These are phyloP conservation scores for Tuber magnatum DNA, from an alignment of 495 filamentous ascomycete genomes.

Conservation along the genomic window DNA sequence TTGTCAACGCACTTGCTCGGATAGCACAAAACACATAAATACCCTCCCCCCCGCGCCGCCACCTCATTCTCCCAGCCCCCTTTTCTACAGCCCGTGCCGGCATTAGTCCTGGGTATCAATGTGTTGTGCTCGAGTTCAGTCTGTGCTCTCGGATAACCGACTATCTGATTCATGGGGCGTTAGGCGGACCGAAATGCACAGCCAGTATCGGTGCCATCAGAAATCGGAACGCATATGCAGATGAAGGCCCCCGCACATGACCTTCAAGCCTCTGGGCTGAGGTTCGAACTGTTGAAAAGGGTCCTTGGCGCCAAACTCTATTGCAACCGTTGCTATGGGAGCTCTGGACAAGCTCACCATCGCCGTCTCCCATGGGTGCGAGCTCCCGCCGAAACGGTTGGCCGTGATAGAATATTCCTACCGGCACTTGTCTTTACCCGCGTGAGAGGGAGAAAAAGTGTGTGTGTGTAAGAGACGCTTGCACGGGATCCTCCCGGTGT, in stretches of 20 bases:
- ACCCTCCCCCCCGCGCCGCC: background rate
- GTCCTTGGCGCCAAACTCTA: background rate
- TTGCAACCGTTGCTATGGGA: slow-evolving; percentile 2
- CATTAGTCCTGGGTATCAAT: background rate
- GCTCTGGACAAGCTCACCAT: background rate
- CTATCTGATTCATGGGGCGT: background rate
- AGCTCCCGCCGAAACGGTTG: background rate
- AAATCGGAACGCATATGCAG: slow-evolving; percentile 1
- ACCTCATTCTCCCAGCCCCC: background rate
- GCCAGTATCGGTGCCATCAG: background rate
- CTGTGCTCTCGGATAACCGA: background rate
- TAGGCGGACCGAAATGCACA: background rate
- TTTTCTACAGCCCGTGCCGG: background rate
- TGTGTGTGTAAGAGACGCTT: no score
- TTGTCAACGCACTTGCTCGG: background rate
- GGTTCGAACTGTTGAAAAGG: background rate
- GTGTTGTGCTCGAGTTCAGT: background rate
- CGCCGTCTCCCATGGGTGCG: background rate
- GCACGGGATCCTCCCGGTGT: background rate
- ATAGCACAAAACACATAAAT: background rate
- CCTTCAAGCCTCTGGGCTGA: background rate
- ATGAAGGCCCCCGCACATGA: background rate
- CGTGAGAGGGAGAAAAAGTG: background rate
- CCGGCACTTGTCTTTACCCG: background rate
- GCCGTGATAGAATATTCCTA: background rate